Percentiles rank a stretch among this genome's conserved stretches.
phyloP scores from a whole-genome alignment of 176 grass and related monocot species.

The Tillandsia leiboldiana region DNA sequence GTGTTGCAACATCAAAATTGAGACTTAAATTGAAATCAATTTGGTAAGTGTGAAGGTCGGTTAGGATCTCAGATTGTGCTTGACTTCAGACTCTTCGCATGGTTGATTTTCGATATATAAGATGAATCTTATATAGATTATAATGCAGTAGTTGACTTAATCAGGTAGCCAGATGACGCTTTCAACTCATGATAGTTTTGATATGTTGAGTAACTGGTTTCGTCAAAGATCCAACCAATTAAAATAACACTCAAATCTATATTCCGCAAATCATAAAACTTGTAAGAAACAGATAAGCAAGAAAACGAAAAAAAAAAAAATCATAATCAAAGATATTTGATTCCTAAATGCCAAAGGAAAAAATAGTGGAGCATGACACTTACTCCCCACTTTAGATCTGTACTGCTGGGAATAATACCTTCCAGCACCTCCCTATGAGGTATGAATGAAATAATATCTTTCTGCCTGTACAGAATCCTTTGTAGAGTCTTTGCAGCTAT shows the following conservation, averaged over 20 bases:
- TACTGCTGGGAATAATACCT: conserved; percentile 52
- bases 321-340: not conserved
- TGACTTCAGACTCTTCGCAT: too few species aligned
- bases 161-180: too few species aligned
- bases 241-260: too few species aligned
- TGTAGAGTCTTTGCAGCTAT: conserved; percentile 65
- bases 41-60: too few species aligned
- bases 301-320: not conserved
- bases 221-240: too few species aligned
- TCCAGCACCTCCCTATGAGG: conserved; percentile 58
- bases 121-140: too few species aligned
- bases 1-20: not conserved
- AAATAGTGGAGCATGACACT: conserved; percentile 22
- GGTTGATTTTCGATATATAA: too few species aligned
- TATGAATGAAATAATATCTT: conserved; percentile 52
- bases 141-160: too few species aligned
- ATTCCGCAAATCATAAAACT: too few species aligned
- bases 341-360: not conserved
- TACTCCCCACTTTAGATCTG: conserved; percentile 70
- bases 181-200: too few species aligned
- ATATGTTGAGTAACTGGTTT: too few species aligned
- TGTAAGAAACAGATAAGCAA: not conserved
- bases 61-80: too few species aligned
- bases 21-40: not conserved
- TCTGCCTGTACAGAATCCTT: conserved; percentile 66